Evolutionary conservation across 169 alveolate species (phyloP).

Genomic region (Plasmodium chabaudi): DNA sequence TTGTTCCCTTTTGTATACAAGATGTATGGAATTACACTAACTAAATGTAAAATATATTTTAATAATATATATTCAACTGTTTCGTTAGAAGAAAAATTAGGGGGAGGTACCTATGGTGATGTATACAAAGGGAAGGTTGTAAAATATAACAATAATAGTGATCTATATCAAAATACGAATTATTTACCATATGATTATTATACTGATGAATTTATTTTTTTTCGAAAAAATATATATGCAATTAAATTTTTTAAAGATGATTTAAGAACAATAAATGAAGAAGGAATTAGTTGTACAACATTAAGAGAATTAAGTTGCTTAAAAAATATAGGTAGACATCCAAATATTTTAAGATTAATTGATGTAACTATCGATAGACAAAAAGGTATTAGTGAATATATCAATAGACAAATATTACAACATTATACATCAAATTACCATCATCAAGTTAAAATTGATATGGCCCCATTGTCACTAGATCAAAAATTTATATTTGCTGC

Average conservation of each 20-base stretch:
- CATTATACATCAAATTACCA: constrained; percentile 66
- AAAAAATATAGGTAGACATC: constrained; percentile 86
- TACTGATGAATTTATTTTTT: constrained; percentile 63
- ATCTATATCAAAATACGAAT: constrained; percentile 32
- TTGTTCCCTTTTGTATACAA: no score
- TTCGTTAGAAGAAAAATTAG: constrained; percentile 85
- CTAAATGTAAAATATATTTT: constrained; percentile 65
- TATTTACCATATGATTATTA: constrained; percentile 66
- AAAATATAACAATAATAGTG: constrained; percentile 32
- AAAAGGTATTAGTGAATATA: constrained; percentile 66
- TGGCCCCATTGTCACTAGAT: constrained; percentile 59
- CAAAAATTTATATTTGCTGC: constrained; percentile 89
- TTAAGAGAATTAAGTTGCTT: constrained; percentile 89
- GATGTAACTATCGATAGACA: constrained; percentile 84
- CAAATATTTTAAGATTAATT: constrained; percentile 82
- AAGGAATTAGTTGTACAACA: constrained; percentile 91
- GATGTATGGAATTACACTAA: constrained; percentile 68
- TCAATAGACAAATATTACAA: constrained; percentile 65
- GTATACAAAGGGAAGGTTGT: constrained; percentile 86
- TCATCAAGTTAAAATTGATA: constrained; percentile 48
- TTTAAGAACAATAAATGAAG: constrained; percentile 88
- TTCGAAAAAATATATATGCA: constrained; percentile 81
- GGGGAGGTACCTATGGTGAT: constrained; percentile 95
- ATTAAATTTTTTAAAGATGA: constrained; percentile 90
- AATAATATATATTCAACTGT: constrained; percentile 61